Percentiles rank a stretch among this genome's conserved stretches.
These are phyloP conservation scores for Nemania sp. DNA, from an alignment of 2,329 filamentous ascomycete species.

Conservation along the genomic window DNA sequence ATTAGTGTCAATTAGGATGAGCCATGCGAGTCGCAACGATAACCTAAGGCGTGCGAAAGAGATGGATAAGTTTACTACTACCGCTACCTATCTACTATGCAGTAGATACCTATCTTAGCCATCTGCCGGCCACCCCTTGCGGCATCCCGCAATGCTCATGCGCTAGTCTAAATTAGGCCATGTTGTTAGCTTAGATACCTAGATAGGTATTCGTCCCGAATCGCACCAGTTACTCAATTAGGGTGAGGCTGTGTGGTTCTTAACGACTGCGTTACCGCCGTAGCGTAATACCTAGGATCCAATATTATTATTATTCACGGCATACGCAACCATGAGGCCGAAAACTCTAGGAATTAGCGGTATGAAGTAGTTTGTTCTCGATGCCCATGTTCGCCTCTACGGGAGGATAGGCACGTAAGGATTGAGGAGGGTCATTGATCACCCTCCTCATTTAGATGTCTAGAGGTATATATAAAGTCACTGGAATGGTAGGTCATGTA, in stretches of 20 bases:
- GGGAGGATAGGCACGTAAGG: background rate
- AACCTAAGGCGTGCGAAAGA: conserved; percentile 10
- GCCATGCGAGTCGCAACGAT: conserved; percentile 21
- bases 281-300: background rate
- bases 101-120: too few relatives aligned
- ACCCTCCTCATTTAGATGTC: background rate
- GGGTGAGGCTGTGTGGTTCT: conserved; percentile 2
- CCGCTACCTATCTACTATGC: too few relatives aligned
- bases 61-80: too few relatives aligned
- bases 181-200: background rate
- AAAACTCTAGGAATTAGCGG: background rate
- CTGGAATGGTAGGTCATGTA: background rate
- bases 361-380: background rate
- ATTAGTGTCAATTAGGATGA: background rate
- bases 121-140: background rate
- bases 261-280: background rate
- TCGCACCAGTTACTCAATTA: conserved; percentile 30
- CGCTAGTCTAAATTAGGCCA: conserved; percentile 15
- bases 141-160: background rate
- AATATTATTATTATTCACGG: background rate
- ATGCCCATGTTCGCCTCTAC: background rate
- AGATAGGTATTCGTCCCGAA: conserved; percentile 20
- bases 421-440: background rate
- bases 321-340: background rate
- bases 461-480: conserved; percentile 8